Percentiles rank a stretch among this genome's conserved stretches.
phyloP scores from a whole-genome alignment of 225 moss, liverwort and hornwort species.

The Rhytidiadelphus loreus region DNA sequence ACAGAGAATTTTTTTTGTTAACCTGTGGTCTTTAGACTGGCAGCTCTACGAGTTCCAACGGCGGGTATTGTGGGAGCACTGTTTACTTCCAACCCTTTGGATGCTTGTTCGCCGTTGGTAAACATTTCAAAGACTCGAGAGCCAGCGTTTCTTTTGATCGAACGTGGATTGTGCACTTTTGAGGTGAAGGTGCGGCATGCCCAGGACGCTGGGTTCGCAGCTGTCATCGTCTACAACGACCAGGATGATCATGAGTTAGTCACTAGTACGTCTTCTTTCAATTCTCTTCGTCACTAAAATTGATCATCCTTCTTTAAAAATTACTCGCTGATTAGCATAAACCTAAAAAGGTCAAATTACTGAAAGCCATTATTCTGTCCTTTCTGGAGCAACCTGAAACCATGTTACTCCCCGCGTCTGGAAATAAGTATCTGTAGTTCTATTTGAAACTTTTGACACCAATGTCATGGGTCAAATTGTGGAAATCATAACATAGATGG shows the following conservation, averaged over 20 bases:
- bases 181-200: conserved; percentile 79
- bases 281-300: neutral
- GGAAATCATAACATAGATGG: neutral
- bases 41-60: conserved; percentile 72
- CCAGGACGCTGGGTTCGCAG: conserved; percentile 71
- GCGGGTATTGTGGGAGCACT: conserved; percentile 64
- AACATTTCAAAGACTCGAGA: conserved; percentile 25
- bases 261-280: conserved; percentile 54
- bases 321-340: neutral
- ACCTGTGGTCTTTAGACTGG: conserved; percentile 30
- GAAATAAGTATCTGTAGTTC: neutral
- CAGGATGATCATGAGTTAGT: conserved; percentile 59
- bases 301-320: neutral
- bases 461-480: too few species aligned
- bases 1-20: neutral
- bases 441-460: neutral
- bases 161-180: conserved; percentile 76
- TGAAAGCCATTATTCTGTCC: neutral
- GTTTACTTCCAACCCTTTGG: conserved; percentile 47
- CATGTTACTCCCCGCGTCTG: neutral
- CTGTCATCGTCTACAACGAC: conserved; percentile 73
- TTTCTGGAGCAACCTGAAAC: neutral
- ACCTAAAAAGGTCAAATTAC: neutral
- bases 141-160: conserved; percentile 56
- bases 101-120: conserved; percentile 47